Conservation (phyloP, 2,329 filamentous ascomycete species). For the Aspergillus neotritici region DNA sequence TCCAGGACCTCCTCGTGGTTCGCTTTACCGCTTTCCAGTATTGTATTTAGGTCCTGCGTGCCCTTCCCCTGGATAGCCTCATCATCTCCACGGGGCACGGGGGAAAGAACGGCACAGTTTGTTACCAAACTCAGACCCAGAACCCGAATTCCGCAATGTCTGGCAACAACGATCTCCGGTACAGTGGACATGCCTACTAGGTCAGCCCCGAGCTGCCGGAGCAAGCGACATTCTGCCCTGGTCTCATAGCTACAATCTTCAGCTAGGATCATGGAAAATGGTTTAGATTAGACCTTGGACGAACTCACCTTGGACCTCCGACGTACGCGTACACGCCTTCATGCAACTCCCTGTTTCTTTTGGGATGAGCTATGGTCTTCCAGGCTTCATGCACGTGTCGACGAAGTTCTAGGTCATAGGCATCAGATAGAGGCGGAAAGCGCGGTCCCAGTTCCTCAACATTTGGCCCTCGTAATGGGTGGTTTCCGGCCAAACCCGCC, state of each 20-base stretch:
- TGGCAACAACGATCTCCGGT: conserved; percentile 61
- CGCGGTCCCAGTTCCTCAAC: conserved; percentile 57
- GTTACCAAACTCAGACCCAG: conserved; percentile 62
- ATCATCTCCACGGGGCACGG: conserved; percentile 55
- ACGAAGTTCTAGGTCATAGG: conserved; percentile 59
- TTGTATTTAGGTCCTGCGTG: conserved; percentile 47
- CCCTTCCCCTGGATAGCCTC: conserved; percentile 47
- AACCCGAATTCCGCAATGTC: conserved; percentile 59
- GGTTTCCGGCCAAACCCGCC: conserved; percentile 55
- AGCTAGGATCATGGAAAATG: neutral
- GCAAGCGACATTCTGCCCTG: conserved; percentile 59
- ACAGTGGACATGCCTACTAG: conserved; percentile 68
- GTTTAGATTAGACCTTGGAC: too few species aligned
- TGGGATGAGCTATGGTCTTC: conserved; percentile 43
- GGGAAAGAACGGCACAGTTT: conserved; percentile 57
- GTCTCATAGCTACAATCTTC: conserved; percentile 52
- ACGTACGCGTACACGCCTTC: conserved; percentile 64
- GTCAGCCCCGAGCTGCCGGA: conserved; percentile 57
- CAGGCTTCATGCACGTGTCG: conserved; percentile 54
- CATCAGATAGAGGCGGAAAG: conserved; percentile 60
- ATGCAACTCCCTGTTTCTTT: conserved; percentile 50
- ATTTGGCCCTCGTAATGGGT: conserved; percentile 60
- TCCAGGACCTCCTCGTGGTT: conserved; percentile 62
- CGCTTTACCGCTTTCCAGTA: conserved; percentile 55
- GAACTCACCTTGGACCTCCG: conserved; percentile 53